phyloP scores from a whole-genome alignment of 2,329 filamentous ascomycete species.

The Camillea tinctor region DNA sequence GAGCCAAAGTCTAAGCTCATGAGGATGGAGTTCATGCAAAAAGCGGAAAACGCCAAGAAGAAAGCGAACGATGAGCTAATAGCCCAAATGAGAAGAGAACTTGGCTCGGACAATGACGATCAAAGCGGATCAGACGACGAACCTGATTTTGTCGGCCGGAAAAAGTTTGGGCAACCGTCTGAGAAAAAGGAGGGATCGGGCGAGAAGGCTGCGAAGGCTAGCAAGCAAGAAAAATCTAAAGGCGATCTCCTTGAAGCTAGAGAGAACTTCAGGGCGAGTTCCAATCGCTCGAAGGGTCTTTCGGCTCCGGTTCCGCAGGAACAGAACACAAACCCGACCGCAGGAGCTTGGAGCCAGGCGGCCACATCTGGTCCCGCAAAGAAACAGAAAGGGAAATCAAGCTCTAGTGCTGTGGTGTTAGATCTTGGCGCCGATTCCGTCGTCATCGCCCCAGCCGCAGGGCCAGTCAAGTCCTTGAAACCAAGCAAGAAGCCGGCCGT shows the following conservation, averaged over 20 bases:
- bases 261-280: constrained; percentile 26
- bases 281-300: constrained; percentile 19
- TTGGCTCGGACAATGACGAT: constrained; percentile 61
- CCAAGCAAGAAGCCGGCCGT: constrained; percentile 30
- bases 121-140: constrained; percentile 51
- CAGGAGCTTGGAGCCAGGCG: constrained; percentile 32
- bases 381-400: constrained; percentile 27
- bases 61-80: constrained; percentile 78
- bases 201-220: constrained; percentile 24
- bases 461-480: constrained; percentile 23
- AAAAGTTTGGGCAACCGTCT: constrained; percentile 59
- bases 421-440: constrained; percentile 31
- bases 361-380: constrained; percentile 18
- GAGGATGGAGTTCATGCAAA: constrained; percentile 92
- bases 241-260: not conserved
- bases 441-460: constrained; percentile 21
- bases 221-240: constrained; percentile 8
- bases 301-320: constrained; percentile 18
- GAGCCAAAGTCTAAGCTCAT: constrained; percentile 66
- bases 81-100: constrained; percentile 66
- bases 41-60: constrained; percentile 75
- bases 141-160: constrained; percentile 63
- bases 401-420: constrained; percentile 21
- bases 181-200: constrained; percentile 28
- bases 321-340: constrained; percentile 18